These are phyloP conservation scores for Simmondsia chinensis DNA, from an alignment of 148 eudicot species.

Conservation along the genomic window DNA sequence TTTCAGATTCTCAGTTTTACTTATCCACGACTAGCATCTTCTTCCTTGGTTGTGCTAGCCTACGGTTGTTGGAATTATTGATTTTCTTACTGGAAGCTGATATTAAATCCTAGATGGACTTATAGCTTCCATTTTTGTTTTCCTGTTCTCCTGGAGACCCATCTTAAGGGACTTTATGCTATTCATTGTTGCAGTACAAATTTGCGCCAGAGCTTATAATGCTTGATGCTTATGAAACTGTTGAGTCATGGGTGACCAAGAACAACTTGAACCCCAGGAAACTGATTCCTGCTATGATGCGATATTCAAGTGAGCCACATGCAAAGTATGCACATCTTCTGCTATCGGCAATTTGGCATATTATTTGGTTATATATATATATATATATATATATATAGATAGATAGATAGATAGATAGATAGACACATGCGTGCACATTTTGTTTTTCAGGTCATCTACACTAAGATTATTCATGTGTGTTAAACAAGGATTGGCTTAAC, in stretches of 20 bases:
- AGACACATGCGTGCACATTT: too few relatives aligned
- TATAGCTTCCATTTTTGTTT: constrained; percentile 5
- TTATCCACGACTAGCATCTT: too few relatives aligned
- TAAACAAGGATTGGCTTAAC: too few relatives aligned
- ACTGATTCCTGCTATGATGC: constrained; percentile 98
- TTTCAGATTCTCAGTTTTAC: too few relatives aligned
- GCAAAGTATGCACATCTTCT: constrained; percentile 50
- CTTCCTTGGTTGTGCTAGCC: too few relatives aligned
- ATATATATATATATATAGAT: too few relatives aligned
- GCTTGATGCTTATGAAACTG: constrained; percentile 99
- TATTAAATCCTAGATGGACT: neutral
- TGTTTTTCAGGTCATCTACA: too few relatives aligned
- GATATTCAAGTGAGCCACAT: constrained; percentile 96
- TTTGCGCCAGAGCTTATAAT: constrained; percentile 98
- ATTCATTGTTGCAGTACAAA: constrained; percentile 59
- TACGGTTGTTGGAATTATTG: too few relatives aligned
- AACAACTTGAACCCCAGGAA: constrained; percentile 83
- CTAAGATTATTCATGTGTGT: too few relatives aligned
- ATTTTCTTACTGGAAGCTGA: neutral
- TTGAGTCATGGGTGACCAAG: constrained; percentile 94
- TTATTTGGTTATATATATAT: too few relatives aligned
- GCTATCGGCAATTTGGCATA: too few relatives aligned
- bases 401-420: too few relatives aligned
- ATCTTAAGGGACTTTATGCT: constrained; percentile 2
- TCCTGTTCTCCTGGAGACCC: neutral